Conservation (phyloP, 768 basidiomycete genomes). For the Coprinellus aureogranulatus region DNA sequence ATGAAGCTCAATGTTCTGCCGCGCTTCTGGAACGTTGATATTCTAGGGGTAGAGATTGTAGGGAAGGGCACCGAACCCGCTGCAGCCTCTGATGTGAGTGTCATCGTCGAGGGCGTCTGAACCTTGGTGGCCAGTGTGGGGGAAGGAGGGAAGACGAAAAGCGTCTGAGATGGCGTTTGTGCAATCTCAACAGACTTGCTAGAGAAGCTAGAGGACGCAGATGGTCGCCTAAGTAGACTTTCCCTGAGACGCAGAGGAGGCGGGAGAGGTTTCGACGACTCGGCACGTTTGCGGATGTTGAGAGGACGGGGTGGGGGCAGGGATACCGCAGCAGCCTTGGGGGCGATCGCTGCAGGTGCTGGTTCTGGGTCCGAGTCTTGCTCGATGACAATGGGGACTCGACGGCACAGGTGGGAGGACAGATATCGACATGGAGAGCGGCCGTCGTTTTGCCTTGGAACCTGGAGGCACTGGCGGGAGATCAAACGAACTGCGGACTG, state of each 20-base stretch:
- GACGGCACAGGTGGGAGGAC: constrained; percentile 70
- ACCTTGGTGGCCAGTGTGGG: constrained; percentile 44
- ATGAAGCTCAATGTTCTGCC: constrained; percentile 68
- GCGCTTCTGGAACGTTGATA: constrained; percentile 67
- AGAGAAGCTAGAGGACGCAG: constrained; percentile 30
- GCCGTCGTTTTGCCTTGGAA: constrained; percentile 50
- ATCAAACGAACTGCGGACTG: constrained; percentile 52
- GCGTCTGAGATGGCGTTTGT: constrained; percentile 71
- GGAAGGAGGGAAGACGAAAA: constrained; percentile 86
- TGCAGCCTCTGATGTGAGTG: constrained; percentile 59
- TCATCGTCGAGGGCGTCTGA: constrained; percentile 79
- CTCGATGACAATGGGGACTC: constrained; percentile 56
- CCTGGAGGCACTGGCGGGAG: constrained; percentile 26
- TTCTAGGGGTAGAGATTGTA: constrained; percentile 60
- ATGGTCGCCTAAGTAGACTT: constrained; percentile 7
- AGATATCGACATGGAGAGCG: constrained; percentile 54
- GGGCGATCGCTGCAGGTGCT: neutral
- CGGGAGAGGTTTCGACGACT: constrained; percentile 53
- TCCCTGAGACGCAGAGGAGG: constrained; percentile 54
- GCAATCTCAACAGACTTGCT: constrained; percentile 22
- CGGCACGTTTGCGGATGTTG: constrained; percentile 41
- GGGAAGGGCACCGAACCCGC: constrained; percentile 52
- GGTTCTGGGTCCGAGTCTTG: constrained; percentile 7
- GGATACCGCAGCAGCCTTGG: neutral
- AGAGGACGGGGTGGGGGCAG: constrained; percentile 9